phyloP scores from a whole-genome alignment of 1,139 yeast species.

The Williopsis jadinii region DNA sequence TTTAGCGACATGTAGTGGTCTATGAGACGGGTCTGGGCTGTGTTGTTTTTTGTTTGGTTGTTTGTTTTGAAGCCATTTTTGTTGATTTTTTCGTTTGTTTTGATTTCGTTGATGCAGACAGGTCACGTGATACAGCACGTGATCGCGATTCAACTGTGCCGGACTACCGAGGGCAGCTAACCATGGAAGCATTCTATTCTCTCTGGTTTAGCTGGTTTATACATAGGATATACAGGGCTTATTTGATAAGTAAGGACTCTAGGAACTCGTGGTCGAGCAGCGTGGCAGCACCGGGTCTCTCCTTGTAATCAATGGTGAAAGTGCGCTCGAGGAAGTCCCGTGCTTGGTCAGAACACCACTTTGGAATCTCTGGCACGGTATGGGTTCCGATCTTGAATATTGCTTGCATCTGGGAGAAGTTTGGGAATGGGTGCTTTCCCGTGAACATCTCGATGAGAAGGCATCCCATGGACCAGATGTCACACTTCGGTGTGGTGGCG shows the following conservation, averaged over 20 bases:
- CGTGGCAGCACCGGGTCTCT: conserved; percentile 69
- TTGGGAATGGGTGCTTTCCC: conserved; percentile 91
- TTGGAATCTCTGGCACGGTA: conserved; percentile 69
- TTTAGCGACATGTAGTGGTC: conserved; percentile 1
- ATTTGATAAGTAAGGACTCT: conserved; percentile 35
- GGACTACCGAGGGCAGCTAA: background rate
- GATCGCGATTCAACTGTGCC: background rate
- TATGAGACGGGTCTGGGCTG: background rate
- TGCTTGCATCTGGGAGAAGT: conserved; percentile 93
- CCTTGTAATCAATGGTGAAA: conserved; percentile 66
- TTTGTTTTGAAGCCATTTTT: no score
- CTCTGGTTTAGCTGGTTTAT: no score
- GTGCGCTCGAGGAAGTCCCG: conserved; percentile 58
- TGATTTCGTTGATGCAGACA: background rate
- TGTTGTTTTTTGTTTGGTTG: no score
- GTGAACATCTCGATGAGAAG: conserved; percentile 90
- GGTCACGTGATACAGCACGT: no score
- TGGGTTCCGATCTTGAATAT: conserved; percentile 87
- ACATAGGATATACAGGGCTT: background rate
- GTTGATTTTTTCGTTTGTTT: background rate
- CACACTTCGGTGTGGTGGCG: conserved; percentile 83
- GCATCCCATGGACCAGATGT: conserved; percentile 95
- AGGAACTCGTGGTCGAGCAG: conserved; percentile 57
- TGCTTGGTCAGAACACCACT: conserved; percentile 67
- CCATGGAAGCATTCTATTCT: background rate